A percentile compares a stretch with the other conserved stretches of the same genome.
These are phyloP conservation scores for Botrytis tulipae DNA, from an alignment of 2,329 filamentous ascomycete genomes.

Conservation along the genomic window DNA sequence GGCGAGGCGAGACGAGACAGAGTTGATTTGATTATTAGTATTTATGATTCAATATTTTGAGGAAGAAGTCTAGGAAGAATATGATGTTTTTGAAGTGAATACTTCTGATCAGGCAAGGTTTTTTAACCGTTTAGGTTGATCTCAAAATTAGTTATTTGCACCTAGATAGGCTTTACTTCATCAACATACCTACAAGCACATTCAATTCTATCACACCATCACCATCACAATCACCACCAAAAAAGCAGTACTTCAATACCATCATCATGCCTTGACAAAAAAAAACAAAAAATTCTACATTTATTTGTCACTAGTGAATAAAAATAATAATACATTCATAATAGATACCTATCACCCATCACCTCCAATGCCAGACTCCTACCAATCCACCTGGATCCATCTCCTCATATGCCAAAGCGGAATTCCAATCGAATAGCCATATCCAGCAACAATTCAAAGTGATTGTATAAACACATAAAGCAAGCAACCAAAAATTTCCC, in stretches of 20 bases:
- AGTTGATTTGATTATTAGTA: not conserved
- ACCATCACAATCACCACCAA: not conserved
- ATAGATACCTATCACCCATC: not conserved
- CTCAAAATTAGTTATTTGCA: not conserved
- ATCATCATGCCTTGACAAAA: not conserved
- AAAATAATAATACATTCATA: conserved; percentile 20
- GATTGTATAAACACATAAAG: not conserved
- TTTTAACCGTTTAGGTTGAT: not conserved
- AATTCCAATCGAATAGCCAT: conserved; percentile 18
- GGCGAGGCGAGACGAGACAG: not conserved
- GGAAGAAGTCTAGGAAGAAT: too few relatives aligned
- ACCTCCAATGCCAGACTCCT: conserved; percentile 7
- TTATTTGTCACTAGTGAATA: not conserved
- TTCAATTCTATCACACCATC: not conserved
- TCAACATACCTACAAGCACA: not conserved
- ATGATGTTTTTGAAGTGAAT: not conserved
- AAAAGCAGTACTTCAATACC: not conserved
- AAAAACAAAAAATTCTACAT: not conserved
- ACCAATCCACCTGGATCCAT: conserved; percentile 3
- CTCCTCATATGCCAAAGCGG: conserved; percentile 19
- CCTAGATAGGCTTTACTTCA: not conserved
- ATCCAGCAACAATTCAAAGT: conserved; percentile 20
- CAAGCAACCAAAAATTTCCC: conserved; percentile 8
- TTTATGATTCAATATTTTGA: not conserved
- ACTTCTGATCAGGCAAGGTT: too few relatives aligned